Evolutionary conservation across 495 filamentous ascomycete genomes (phyloP).

Genomic region (Neurospora pannonica): DNA sequence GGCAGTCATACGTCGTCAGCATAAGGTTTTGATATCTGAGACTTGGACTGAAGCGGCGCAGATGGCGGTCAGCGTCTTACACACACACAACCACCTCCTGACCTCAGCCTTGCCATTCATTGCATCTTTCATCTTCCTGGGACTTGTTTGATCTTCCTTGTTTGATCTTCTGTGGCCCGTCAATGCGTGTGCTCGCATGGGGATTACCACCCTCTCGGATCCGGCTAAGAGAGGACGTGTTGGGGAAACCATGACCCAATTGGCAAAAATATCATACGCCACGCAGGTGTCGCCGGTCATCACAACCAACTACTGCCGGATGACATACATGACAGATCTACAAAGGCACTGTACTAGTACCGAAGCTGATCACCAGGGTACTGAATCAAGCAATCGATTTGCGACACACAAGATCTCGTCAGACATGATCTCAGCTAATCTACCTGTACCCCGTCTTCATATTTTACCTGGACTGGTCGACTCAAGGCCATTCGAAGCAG

Average conservation of each 20-base stretch:
- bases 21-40: neutral
- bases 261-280: neutral
- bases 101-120: neutral
- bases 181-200: neutral
- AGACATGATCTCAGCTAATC: neutral
- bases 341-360: neutral
- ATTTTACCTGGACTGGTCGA: neutral
- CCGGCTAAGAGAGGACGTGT: neutral
- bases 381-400: neutral
- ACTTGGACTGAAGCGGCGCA: neutral
- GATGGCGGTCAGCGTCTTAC: neutral
- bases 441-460: neutral
- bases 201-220: neutral
- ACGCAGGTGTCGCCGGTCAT: neutral
- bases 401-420: neutral
- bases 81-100: neutral
- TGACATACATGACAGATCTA: neutral
- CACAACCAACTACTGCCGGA: neutral
- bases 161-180: neutral
- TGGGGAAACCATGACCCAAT: neutral
- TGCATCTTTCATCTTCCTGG: neutral
- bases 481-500: neutral
- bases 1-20: neutral
- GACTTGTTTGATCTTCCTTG: neutral
- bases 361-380: neutral